Percentiles rank a stretch among this genome's conserved stretches.
Evolutionary conservation across 1,139 yeast genomes (phyloP).

Genomic region (Suhomyces coccinellae): DNA sequence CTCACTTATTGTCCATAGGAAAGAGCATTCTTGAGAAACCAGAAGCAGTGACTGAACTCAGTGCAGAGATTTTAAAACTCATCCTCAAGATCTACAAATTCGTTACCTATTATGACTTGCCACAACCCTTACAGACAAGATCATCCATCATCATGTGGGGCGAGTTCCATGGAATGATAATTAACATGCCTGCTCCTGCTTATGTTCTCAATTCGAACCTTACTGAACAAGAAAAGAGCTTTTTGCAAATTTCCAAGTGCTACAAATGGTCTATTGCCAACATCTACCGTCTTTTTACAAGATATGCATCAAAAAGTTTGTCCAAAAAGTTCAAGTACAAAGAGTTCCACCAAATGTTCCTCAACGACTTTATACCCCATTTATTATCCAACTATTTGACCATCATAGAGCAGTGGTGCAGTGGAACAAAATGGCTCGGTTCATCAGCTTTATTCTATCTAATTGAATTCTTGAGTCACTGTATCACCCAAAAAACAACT

Average conservation of each 20-base stretch:
- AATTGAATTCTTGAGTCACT: conserved; percentile 68
- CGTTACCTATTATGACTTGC: conserved; percentile 78
- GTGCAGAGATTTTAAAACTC: conserved; percentile 76
- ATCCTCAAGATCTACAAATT: conserved; percentile 80
- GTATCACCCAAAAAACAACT: conserved; percentile 63
- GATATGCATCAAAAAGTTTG: conserved; percentile 61
- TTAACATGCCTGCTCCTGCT: conserved; percentile 59
- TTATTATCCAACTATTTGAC: conserved; percentile 62
- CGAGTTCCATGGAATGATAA: conserved; percentile 68
- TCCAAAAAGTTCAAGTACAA: conserved; percentile 53
- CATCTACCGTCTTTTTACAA: conserved; percentile 66
- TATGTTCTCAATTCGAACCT: conserved; percentile 28
- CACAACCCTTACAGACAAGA: conserved; percentile 61
- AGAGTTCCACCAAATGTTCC: conserved; percentile 50
- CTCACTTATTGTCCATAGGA: conserved; percentile 68
- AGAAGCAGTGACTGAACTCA: conserved; percentile 36
- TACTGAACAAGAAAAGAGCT: conserved; percentile 37
- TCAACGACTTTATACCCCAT: conserved; percentile 68
- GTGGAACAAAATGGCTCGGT: conserved; percentile 65
- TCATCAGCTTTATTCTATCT: conserved; percentile 65
- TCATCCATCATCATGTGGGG: conserved; percentile 72
- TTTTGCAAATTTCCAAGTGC: conserved; percentile 56
- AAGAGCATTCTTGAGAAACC: conserved; percentile 50
- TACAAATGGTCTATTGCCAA: conserved; percentile 92
- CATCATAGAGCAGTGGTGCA: conserved; percentile 75